Conservation (phyloP, 1,139 yeast species). For the Blastobotrys raffinosifermentans region DNA sequence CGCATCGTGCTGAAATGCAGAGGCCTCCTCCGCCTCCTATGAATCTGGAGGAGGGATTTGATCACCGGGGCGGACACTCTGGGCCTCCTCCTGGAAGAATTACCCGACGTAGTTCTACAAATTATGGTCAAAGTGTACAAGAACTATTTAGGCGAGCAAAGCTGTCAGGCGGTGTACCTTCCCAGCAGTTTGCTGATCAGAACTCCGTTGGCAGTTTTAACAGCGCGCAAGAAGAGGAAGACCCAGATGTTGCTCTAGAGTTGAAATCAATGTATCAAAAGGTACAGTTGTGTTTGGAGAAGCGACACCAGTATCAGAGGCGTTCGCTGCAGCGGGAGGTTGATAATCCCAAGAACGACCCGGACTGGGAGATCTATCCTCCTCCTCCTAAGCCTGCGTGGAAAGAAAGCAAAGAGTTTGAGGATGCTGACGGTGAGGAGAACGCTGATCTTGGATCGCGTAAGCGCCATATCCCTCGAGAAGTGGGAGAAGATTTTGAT, state of each 20-base stretch:
- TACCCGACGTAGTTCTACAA: neutral
- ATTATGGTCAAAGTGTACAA: neutral
- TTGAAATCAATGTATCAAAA: slow-evolving; percentile 63
- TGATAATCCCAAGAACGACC: slow-evolving; percentile 76
- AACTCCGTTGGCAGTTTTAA: slow-evolving; percentile 25
- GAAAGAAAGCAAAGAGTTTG: slow-evolving; percentile 59
- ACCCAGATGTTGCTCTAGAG: slow-evolving; percentile 62
- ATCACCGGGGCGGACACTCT: neutral
- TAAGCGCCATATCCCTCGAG: slow-evolving; percentile 17
- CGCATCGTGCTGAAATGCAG: slow-evolving; percentile 17
- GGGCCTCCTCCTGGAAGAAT: neutral
- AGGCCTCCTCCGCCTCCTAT: slow-evolving; percentile 26
- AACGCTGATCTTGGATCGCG: slow-evolving; percentile 18
- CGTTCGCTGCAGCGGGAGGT: slow-evolving; percentile 65
- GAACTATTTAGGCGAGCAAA: neutral
- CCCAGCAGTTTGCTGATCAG: slow-evolving; percentile 20
- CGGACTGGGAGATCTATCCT: slow-evolving; percentile 77
- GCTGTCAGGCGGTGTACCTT: neutral
- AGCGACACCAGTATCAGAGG: slow-evolving; percentile 71
- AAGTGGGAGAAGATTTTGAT: slow-evolving; percentile 51
- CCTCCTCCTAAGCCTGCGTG: slow-evolving; percentile 93
- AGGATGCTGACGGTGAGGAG: slow-evolving; percentile 23
- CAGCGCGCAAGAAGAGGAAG: slow-evolving; percentile 37
- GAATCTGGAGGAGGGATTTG: slow-evolving; percentile 8
- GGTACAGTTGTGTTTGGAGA: slow-evolving; percentile 63